phyloP scores from a whole-genome alignment of 306 rosid genomes.

The Citrullus mucosospermus region DNA sequence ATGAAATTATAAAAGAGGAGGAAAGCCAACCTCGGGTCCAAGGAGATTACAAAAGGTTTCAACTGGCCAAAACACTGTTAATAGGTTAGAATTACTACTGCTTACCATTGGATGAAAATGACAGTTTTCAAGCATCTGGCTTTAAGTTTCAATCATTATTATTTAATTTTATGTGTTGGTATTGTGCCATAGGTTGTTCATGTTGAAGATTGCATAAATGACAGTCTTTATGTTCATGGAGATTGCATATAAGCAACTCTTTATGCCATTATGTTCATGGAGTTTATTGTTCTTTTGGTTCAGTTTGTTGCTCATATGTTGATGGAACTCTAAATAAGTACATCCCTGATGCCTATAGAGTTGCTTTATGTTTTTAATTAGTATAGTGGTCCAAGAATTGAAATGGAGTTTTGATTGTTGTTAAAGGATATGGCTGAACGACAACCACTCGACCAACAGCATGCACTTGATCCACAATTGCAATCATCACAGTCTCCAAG shows the following conservation, averaged over 20 bases:
- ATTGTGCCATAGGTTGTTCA: not conserved
- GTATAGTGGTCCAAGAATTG: not conserved
- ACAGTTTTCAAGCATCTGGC: not conserved
- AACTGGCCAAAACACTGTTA: not conserved
- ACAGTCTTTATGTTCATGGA: too few relatives aligned
- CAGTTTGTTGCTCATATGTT: not conserved
- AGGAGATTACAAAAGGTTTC: not conserved
- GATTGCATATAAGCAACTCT: not conserved
- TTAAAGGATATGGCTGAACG: slow-evolving; percentile 53
- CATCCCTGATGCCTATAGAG: not conserved
- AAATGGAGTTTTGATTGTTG: not conserved
- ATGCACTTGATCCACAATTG: slow-evolving; percentile 27
- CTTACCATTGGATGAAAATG: not conserved
- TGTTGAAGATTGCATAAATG: not conserved
- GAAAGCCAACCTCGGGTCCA: not conserved
- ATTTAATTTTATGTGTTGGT: not conserved
- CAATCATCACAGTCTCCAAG: slow-evolving; percentile 49
- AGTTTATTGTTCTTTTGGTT: not conserved
- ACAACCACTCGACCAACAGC: slow-evolving; percentile 40
- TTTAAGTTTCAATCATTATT: not conserved
- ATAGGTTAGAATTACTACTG: not conserved
- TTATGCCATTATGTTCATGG: not conserved
- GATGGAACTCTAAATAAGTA: not conserved
- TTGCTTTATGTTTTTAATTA: not conserved
- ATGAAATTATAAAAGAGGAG: not conserved